phyloP scores from a whole-genome alignment of 1,284 basidiomycete species.

The Microbotryum scabiosae region DNA sequence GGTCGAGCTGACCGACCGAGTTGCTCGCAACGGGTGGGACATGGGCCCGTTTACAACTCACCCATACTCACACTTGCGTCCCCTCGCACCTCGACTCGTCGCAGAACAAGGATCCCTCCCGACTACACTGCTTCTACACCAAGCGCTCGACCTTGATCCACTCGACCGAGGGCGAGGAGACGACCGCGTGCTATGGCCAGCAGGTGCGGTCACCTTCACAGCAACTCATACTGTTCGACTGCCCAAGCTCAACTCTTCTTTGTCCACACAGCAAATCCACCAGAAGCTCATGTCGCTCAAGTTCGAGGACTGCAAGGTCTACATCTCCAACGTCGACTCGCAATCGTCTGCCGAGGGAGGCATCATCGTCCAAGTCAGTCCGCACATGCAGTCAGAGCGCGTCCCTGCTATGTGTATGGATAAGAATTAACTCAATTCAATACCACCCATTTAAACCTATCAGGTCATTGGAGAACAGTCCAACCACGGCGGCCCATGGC shows the following conservation, averaged over 20 bases:
- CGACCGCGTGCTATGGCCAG: conserved; percentile 79
- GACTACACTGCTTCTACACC: conserved; percentile 98
- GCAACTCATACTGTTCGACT: neutral
- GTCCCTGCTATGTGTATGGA: neutral
- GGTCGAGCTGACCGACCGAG: neutral
- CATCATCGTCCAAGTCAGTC: conserved; percentile 83
- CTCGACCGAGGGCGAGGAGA: conserved; percentile 89
- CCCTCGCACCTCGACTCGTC: conserved; percentile 55
- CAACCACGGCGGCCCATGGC: conserved; percentile 77
- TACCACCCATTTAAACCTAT: neutral
- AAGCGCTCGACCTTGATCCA: conserved; percentile 95
- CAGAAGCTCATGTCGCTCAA: conserved; percentile 87
- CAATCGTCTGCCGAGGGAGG: conserved; percentile 81
- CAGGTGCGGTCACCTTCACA: conserved; percentile 50
- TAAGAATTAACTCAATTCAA: too few relatives aligned
- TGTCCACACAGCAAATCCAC: conserved; percentile 74
- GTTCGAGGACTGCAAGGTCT: conserved; percentile 86
- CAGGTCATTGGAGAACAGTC: conserved; percentile 89
- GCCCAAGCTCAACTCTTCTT: neutral
- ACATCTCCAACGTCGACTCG: conserved; percentile 43
- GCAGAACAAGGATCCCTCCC: conserved; percentile 93
- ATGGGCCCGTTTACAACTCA: neutral
- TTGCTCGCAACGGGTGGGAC: neutral
- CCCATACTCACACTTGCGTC: neutral
- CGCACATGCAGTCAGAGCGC: neutral